A percentile compares a stretch with the other conserved stretches of the same genome.
Conservation (phyloP, 1,139 yeast species). For the Zygoascus sp. region DNA sequence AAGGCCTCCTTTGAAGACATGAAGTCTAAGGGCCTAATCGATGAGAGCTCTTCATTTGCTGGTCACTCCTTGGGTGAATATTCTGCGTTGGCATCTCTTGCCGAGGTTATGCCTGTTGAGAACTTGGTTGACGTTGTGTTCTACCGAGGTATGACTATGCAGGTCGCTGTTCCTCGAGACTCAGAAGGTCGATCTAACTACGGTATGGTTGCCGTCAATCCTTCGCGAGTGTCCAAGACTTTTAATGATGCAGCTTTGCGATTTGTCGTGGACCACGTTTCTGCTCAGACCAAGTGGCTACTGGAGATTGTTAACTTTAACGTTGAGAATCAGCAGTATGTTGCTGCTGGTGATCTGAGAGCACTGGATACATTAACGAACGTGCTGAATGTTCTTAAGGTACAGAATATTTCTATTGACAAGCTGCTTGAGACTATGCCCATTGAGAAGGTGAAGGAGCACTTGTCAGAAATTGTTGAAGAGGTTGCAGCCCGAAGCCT, state of each 20-base stretch:
- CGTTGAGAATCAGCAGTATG: conserved; percentile 97
- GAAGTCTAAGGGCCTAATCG: conserved; percentile 92
- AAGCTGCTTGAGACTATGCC: conserved; percentile 79
- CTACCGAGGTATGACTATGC: conserved; percentile 99
- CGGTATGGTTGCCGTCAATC: conserved; percentile 99
- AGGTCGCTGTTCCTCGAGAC: conserved; percentile 99
- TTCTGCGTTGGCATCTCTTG: conserved; percentile 94
- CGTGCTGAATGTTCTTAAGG: conserved; percentile 84
- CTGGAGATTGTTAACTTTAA: conserved; percentile 97
- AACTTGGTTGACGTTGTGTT: conserved; percentile 96
- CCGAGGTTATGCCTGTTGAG: conserved; percentile 98
- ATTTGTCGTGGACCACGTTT: conserved; percentile 88
- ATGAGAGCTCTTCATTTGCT: conserved; percentile 90
- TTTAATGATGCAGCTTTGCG: conserved; percentile 91
- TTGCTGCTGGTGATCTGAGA: conserved; percentile 96
- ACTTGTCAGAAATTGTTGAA: conserved; percentile 76
- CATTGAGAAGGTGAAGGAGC: conserved; percentile 82
- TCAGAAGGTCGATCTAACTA: conserved; percentile 91
- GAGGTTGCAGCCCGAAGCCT: conserved; percentile 76
- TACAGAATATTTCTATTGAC: conserved; percentile 90
- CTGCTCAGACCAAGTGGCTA: conserved; percentile 82
- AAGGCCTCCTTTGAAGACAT: conserved; percentile 98
- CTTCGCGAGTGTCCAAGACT: conserved; percentile 83
- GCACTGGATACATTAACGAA: conserved; percentile 90
- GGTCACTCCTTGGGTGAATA: conserved; percentile 99